Percentiles rank a stretch among this genome's conserved stretches.
Conservation (phyloP, 1,284 basidiomycete species). For the Irpex lacteus region DNA sequence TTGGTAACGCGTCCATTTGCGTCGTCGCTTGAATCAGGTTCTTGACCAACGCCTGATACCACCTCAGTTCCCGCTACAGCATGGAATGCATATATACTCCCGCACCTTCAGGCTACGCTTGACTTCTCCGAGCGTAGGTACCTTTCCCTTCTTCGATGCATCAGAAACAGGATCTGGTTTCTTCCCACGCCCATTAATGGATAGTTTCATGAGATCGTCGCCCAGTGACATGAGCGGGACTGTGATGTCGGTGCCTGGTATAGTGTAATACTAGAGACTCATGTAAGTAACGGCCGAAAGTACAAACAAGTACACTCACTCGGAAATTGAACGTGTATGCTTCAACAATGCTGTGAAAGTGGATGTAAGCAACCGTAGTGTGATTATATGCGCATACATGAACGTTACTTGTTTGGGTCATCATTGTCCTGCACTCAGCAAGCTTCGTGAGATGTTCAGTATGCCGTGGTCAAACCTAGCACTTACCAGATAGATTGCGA, state of each 20-base stretch:
- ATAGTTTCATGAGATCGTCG: slow-evolving; percentile 49
- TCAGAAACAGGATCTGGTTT: slow-evolving; percentile 50
- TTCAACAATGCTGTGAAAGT: slow-evolving; percentile 62
- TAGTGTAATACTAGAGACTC: slow-evolving; percentile 49
- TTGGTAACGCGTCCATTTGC: slow-evolving; percentile 74
- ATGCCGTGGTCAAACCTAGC: no score
- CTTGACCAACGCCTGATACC: slow-evolving; percentile 58
- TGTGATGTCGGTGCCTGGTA: slow-evolving; percentile 51
- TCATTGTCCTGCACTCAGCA: slow-evolving; percentile 54
- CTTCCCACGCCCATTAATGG: slow-evolving; percentile 33
- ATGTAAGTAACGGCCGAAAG: background rate
- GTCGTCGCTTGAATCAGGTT: slow-evolving; percentile 72
- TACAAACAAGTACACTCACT: slow-evolving; percentile 32
- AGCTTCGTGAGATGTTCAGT: no score
- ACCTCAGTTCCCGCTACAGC: background rate
- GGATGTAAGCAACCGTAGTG: background rate
- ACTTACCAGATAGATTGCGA: slow-evolving; percentile 77
- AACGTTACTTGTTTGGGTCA: slow-evolving; percentile 71
- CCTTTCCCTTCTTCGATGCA: slow-evolving; percentile 51
- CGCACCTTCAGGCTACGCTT: slow-evolving; percentile 70
- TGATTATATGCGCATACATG: slow-evolving; percentile 21
- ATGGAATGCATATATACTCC: background rate
- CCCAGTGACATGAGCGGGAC: slow-evolving; percentile 70
- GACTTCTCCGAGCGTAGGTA: slow-evolving; percentile 69
- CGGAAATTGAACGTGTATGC: slow-evolving; percentile 82